A percentile compares a stretch with the other conserved stretches of the same genome.
Evolutionary conservation across 495 filamentous ascomycete species (phyloP).

Genomic region (Aspergillus steynii): DNA sequence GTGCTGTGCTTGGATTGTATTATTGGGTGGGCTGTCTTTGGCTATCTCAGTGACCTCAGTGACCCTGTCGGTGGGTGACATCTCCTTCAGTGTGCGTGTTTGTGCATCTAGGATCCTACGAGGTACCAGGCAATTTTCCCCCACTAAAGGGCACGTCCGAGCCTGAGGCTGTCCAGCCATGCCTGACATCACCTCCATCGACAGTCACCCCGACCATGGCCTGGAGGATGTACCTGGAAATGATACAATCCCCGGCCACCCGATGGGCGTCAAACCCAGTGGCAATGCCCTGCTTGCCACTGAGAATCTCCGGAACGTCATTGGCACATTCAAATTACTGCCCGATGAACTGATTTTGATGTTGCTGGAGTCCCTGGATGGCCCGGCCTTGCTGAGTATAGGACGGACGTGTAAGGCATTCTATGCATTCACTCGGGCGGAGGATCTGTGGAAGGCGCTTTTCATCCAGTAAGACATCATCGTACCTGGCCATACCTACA

Average conservation of each 20-base stretch:
- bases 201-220: slow-evolving; percentile 15
- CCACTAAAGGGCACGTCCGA: slow-evolving; percentile 1
- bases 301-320: slow-evolving; percentile 62
- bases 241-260: slow-evolving; percentile 70
- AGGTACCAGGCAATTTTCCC: neutral
- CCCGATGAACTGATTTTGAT: slow-evolving; percentile 82
- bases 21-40: no score
- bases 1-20: no score
- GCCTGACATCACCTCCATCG: slow-evolving; percentile 20
- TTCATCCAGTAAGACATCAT: slow-evolving; percentile 74
- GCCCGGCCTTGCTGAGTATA: slow-evolving; percentile 58
- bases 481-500: neutral
- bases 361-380: slow-evolving; percentile 74
- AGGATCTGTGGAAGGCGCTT: slow-evolving; percentile 88
- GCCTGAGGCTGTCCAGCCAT: slow-evolving; percentile 9
- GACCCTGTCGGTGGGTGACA: no score
- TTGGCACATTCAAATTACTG: slow-evolving; percentile 63
- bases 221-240: slow-evolving; percentile 12
- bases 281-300: slow-evolving; percentile 78
- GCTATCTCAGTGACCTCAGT: no score
- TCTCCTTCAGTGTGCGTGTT: neutral
- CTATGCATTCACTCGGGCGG: slow-evolving; percentile 80
- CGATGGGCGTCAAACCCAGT: slow-evolving; percentile 79
- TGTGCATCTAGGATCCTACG: neutral
- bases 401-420: slow-evolving; percentile 86